phyloP scores from a whole-genome alignment of 192 early-diverging fungal species.

The Lobosporangium transversale region DNA sequence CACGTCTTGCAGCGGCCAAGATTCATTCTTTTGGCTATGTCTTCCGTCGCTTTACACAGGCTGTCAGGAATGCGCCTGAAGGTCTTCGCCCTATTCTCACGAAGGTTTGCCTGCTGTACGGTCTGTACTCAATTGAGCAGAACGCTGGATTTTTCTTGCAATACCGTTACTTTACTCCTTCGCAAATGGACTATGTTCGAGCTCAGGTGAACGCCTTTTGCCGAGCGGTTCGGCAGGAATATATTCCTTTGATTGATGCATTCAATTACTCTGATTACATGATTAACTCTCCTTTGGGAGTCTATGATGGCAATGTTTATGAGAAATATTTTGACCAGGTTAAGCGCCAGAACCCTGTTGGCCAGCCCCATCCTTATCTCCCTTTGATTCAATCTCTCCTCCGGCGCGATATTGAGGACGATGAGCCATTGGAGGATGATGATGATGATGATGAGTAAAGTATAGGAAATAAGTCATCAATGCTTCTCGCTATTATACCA shows the following conservation, averaged over 20 bases:
- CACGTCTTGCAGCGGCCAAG: conserved; percentile 83
- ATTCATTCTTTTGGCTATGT: conserved; percentile 89
- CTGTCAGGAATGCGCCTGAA: conserved; percentile 71
- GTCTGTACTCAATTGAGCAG: conserved; percentile 82
- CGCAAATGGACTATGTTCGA: conserved; percentile 77
- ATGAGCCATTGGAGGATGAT: conserved; percentile 71
- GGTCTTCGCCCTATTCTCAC: conserved; percentile 69
- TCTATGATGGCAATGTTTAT: conserved; percentile 87
- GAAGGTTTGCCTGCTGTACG: conserved; percentile 83
- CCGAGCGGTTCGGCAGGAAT: conserved; percentile 77
- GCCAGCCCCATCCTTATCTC: conserved; percentile 77
- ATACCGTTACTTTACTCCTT: conserved; percentile 80
- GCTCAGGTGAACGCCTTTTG: conserved; percentile 72
- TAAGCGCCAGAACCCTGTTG: conserved; percentile 75
- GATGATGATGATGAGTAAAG: conserved; percentile 66
- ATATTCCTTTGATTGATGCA: conserved; percentile 85
- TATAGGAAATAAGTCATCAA: conserved; percentile 6
- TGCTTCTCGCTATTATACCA: too few relatives aligned
- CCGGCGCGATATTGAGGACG: conserved; percentile 63
- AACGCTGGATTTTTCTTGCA: conserved; percentile 89
- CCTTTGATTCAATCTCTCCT: conserved; percentile 83
- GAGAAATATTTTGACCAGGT: conserved; percentile 89
- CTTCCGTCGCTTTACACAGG: conserved; percentile 85
- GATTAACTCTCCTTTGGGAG: conserved; percentile 88
- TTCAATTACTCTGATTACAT: conserved; percentile 92